A percentile compares a stretch with the other conserved stretches of the same genome.
phyloP scores from a whole-genome alignment of 1,284 basidiomycete genomes.

The Moniliella sp. region DNA sequence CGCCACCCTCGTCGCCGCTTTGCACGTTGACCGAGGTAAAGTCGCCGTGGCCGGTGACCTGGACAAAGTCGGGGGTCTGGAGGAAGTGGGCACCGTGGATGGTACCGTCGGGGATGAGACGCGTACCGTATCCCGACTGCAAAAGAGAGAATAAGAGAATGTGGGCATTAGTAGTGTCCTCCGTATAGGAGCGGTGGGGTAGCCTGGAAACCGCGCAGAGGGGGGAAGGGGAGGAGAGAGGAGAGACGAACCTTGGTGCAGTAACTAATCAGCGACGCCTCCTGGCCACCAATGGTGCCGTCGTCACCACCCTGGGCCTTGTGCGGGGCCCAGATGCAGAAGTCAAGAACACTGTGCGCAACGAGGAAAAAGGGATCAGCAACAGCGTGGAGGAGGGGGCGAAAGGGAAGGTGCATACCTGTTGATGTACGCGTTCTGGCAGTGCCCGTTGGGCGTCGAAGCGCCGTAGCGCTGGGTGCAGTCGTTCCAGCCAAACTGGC shows the following conservation, averaged over 20 bases:
- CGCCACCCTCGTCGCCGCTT: conserved; percentile 36
- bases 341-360: conserved; percentile 2
- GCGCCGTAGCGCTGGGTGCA: conserved; percentile 2
- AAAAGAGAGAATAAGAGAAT: too few species aligned
- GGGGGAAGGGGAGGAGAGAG: too few species aligned
- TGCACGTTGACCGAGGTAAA: conserved; percentile 35
- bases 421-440: conserved; percentile 6
- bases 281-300: conserved; percentile 17
- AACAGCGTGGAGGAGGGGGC: not conserved
- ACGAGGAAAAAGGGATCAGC: not conserved
- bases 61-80: conserved; percentile 26
- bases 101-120: conserved; percentile 50
- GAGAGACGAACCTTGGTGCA: too few species aligned
- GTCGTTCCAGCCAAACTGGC: conserved; percentile 5
- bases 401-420: not conserved
- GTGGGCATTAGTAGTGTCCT: too few species aligned
- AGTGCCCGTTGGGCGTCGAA: conserved; percentile 1
- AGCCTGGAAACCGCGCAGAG: too few species aligned
- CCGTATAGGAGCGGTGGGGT: too few species aligned
- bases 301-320: too few species aligned
- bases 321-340: conserved; percentile 18
- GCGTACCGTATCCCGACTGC: conserved; percentile 36
- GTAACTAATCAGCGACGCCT: conserved; percentile 21
- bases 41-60: conserved; percentile 35
- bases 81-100: conserved; percentile 40